Conservation (phyloP, 2,329 filamentous ascomycete genomes). For the Claviceps purpurea region DNA sequence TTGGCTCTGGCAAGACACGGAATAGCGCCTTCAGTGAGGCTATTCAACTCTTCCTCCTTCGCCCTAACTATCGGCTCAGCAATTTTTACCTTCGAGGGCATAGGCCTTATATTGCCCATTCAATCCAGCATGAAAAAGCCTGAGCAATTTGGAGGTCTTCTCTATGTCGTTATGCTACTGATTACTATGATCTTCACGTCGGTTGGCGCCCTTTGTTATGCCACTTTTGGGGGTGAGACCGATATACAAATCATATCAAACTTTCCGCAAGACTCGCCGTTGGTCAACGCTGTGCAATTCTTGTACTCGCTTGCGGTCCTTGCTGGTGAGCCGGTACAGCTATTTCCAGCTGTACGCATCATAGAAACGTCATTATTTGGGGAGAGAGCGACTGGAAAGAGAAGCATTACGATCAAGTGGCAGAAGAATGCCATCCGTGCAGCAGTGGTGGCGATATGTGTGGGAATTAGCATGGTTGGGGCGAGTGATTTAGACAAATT, state of each 20-base stretch:
- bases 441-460: constrained; percentile 42
- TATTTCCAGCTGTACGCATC: constrained; percentile 62
- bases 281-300: constrained; percentile 67
- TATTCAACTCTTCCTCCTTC: constrained; percentile 58
- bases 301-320: constrained; percentile 61
- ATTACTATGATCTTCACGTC: constrained; percentile 62
- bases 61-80: constrained; percentile 59
- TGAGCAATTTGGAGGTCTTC: constrained; percentile 50
- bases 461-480: constrained; percentile 47
- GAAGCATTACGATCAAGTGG: constrained; percentile 54
- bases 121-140: constrained; percentile 63
- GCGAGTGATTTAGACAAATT: constrained; percentile 61
- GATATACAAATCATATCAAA: constrained; percentile 66
- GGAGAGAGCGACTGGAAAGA: constrained; percentile 51
- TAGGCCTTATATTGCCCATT: constrained; percentile 63
- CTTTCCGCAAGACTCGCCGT: constrained; percentile 53
- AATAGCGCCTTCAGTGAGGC: constrained; percentile 44
- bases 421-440: constrained; percentile 59
- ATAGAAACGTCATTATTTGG: constrained; percentile 56
- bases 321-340: constrained; percentile 60
- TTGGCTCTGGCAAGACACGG: constrained; percentile 39
- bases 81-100: constrained; percentile 70
- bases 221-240: constrained; percentile 55
- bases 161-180: constrained; percentile 57
- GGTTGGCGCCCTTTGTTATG: constrained; percentile 60